Base-by-base conservation (phyloP, 1,284 basidiomycete genomes). In the Ceratorhiza oryzae-sativae region DNA sequence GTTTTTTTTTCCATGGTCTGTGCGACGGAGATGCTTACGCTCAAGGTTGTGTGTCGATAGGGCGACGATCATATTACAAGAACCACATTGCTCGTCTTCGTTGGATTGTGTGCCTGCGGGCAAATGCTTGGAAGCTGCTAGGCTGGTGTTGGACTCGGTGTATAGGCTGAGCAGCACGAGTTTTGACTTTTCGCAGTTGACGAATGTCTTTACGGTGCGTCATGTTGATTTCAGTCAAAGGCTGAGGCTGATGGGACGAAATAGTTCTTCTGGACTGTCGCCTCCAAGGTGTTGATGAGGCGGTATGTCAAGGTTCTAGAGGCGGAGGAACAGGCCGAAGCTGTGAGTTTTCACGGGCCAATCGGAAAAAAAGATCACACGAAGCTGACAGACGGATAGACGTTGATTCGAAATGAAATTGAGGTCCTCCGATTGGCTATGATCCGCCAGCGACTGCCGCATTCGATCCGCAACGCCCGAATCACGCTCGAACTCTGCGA, bases 391-490 rank as follows among this genome's bases (percentile, higher is more conserved):
- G 9, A n/a, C 9, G 30, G 3, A 8, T 30, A 67, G 63, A 55
- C 63, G 39, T 55, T 67, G 49, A 67, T 67, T 39, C 32, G 63
- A 9, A 67, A 55, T n/a, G 63, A 67, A n/a, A 67, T 67, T n/a
- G 63, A 67, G 18, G 49, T 55, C 3, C 55, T 67, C 63, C 30
- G 63, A 45, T 18, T 36, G 18, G 32, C 23, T 9, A 60, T 42
- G 39, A 41, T 60, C 30, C 53, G 63, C 34, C 48, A 67, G 42
- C 63, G 63, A 25, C 63, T 67, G 18, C 63, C 63, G 18, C 63
- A 67, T 36, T 32, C 23, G 5, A 39, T 39, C 3, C 63, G 63
- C 30, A 39, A 67, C 36, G 48, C 63, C 32, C 32, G 49, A 23
- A 34, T 67, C 20, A 55, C 32, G 48, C 63, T 39, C 41, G 63